Percentiles rank a stretch among this genome's conserved stretches.
Conservation (phyloP, 768 basidiomycete species). For the Kwoniella shandongensis region DNA sequence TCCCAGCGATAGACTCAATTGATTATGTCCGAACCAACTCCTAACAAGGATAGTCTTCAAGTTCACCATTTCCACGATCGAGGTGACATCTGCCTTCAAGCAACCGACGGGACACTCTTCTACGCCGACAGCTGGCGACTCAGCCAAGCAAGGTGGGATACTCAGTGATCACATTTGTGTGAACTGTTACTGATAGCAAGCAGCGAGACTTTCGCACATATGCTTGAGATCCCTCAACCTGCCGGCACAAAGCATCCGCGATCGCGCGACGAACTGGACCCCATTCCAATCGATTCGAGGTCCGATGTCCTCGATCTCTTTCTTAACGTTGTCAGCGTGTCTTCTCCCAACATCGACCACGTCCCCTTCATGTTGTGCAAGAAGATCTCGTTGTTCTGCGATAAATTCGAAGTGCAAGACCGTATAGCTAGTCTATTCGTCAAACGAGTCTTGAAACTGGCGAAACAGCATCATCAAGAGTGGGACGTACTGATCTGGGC, state of each 20-base stretch:
- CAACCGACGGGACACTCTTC: background rate
- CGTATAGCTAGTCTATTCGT: background rate
- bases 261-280: background rate
- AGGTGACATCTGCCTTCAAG: conserved; percentile 1
- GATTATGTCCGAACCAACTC: too few relatives aligned
- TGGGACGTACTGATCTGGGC: conserved; percentile 3
- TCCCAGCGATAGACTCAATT: too few relatives aligned
- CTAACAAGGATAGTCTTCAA: too few relatives aligned
- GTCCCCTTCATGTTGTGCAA: background rate
- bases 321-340: background rate
- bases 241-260: background rate
- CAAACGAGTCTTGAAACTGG: background rate
- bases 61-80: conserved; percentile 5
- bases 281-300: background rate
- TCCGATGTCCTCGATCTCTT: background rate
- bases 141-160: background rate
- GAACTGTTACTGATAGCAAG: background rate
- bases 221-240: conserved; percentile 6
- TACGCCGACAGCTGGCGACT: conserved; percentile 7
- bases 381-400: background rate
- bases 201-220: conserved; percentile 2
- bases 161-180: background rate
- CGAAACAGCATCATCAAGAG: background rate
- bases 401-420: background rate
- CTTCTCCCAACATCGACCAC: background rate